Evolutionary conservation across 2,329 filamentous ascomycete species (phyloP).

Genomic region (Pseudogymnoascus sp.): DNA sequence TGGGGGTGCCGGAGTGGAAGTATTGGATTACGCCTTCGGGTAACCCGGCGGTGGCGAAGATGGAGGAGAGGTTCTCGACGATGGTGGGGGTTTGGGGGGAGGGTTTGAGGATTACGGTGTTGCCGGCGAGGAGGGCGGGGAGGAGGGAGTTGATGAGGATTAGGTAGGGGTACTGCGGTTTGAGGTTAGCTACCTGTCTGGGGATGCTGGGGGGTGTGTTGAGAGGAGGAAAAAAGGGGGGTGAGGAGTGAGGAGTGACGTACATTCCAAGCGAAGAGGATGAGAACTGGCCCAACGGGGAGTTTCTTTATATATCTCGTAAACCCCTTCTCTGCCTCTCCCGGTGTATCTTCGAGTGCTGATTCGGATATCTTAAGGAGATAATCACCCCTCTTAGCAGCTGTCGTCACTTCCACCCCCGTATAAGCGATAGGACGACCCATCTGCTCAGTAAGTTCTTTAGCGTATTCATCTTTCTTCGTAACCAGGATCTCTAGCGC

Average conservation of each 20-base stretch:
- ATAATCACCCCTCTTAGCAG: conserved; percentile 78
- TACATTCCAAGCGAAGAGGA: conserved; percentile 96
- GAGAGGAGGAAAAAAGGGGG: too few species aligned
- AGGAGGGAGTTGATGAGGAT: conserved; percentile 89
- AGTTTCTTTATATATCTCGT: conserved; percentile 84
- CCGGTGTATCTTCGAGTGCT: conserved; percentile 69
- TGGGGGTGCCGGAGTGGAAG: conserved; percentile 79
- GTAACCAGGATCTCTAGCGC: conserved; percentile 64
- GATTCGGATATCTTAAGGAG: conserved; percentile 77
- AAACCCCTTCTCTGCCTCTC: conserved; percentile 80
- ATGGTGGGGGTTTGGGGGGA: conserved; percentile 92
- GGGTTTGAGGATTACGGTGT: conserved; percentile 88
- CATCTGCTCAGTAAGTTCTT: conserved; percentile 91
- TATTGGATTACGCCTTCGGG: conserved; percentile 81
- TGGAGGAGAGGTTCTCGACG: conserved; percentile 71
- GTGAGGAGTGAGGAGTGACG: too few species aligned
- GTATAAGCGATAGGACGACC: conserved; percentile 85
- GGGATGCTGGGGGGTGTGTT: too few species aligned
- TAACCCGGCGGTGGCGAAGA: conserved; percentile 74
- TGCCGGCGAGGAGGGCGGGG: conserved; percentile 83
- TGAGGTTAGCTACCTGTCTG: too few species aligned
- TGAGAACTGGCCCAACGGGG: conserved; percentile 77
- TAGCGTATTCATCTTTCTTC: conserved; percentile 71
- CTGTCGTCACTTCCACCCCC: conserved; percentile 74
- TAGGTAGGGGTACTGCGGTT: conserved; percentile 96